Percentiles rank a stretch among this genome's conserved stretches.
phyloP scores from a whole-genome alignment of 176 grass and related monocot species.

The Paspalum notatum region DNA sequence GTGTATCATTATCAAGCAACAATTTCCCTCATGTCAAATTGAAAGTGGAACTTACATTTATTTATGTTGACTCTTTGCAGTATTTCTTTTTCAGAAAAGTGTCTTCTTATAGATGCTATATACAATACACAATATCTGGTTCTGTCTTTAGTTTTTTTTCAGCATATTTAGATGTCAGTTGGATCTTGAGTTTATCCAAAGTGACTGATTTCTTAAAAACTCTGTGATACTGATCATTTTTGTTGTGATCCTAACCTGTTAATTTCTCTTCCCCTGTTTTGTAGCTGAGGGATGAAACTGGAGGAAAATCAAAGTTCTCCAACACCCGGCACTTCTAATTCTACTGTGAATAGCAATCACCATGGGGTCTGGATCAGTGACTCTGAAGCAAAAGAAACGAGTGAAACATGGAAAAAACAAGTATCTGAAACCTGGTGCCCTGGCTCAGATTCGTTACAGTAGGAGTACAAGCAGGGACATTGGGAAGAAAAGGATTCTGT shows the following conservation, averaged over 20 bases:
- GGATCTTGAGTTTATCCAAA: constrained; percentile 3
- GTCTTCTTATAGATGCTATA: neutral
- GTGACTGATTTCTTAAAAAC: neutral
- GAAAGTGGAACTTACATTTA: neutral
- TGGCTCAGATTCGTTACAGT: constrained; percentile 72
- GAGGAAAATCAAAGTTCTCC: constrained; percentile 13
- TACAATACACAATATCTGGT: neutral
- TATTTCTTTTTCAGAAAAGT: neutral
- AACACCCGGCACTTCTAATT: constrained; percentile 7
- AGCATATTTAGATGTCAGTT: neutral
- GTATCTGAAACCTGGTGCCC: constrained; percentile 70
- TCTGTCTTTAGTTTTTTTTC: neutral
- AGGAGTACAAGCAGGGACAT: constrained; percentile 76
- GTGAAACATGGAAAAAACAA: constrained; percentile 71
- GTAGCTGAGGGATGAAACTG: constrained; percentile 47
- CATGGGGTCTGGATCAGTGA: constrained; percentile 58
- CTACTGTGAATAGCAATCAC: constrained; percentile 8
- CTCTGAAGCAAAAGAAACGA: constrained; percentile 69
- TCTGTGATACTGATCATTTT: neutral
- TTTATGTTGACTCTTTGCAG: neutral
- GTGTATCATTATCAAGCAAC: neutral
- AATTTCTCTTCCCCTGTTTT: neutral
- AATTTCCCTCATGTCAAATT: neutral
- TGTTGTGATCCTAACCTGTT: neutral
- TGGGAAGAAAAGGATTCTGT: constrained; percentile 75